Conservation (phyloP, 1,284 basidiomycete genomes). For the Sutorius eximius region DNA sequence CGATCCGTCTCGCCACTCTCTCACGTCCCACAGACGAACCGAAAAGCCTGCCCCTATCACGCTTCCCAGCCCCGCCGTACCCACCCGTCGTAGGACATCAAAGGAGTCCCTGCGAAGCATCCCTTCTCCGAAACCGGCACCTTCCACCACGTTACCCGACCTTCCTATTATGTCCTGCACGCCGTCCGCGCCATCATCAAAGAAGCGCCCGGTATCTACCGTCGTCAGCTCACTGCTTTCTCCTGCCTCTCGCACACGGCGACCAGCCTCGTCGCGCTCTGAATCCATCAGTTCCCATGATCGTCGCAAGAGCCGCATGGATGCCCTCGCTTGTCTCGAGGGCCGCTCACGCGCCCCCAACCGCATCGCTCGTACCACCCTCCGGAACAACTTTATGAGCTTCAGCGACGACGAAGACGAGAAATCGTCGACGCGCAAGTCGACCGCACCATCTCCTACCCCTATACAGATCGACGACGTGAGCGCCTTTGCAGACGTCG, state of each 20-base stretch:
- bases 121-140: conserved; percentile 62
- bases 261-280: conserved; percentile 26
- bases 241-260: neutral
- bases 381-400: conserved; percentile 58
- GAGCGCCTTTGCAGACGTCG: conserved; percentile 30
- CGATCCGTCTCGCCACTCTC: neutral
- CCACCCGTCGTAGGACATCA: conserved; percentile 36
- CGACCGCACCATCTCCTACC: neutral
- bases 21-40: conserved; percentile 19
- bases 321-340: conserved; percentile 63
- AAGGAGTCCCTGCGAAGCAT: conserved; percentile 51
- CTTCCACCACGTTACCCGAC: conserved; percentile 44
- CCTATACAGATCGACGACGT: conserved; percentile 14
- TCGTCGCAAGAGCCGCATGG: conserved; percentile 40
- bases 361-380: conserved; percentile 18
- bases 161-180: conserved; percentile 18
- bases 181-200: conserved; percentile 1
- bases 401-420: conserved; percentile 63
- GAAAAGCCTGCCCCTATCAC: conserved; percentile 9
- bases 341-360: conserved; percentile 39
- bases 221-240: conserved; percentile 8
- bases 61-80: conserved; percentile 13
- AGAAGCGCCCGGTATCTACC: conserved; percentile 17
- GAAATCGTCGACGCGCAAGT: conserved; percentile 14
- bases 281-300: conserved; percentile 36